phyloP scores from a whole-genome alignment of 331 rosid species.

The Acacia concinna region DNA sequence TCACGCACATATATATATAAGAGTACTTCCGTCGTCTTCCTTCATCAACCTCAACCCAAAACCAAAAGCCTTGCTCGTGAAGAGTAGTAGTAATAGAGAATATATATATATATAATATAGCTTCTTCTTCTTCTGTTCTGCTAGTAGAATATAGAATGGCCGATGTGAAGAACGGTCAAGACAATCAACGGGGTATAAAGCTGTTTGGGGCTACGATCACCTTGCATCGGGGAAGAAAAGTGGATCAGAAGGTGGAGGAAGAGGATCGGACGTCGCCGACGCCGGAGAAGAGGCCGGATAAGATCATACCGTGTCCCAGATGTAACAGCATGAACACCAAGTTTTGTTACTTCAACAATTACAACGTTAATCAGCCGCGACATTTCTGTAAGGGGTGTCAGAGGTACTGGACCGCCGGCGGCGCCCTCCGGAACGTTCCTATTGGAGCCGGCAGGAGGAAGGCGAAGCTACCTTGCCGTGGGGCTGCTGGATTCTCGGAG shows the following conservation, averaged over 20 bases:
- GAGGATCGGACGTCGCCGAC: conserved; percentile 23
- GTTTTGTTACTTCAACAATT: conserved; percentile 90
- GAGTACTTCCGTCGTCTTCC: neutral
- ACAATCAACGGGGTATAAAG: conserved; percentile 64
- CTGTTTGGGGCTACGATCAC: conserved; percentile 73
- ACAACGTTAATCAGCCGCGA: conserved; percentile 90
- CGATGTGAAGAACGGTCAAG: conserved; percentile 40
- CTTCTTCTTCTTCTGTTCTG: neutral
- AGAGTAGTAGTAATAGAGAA: neutral
- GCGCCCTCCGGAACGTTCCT: conserved; percentile 83
- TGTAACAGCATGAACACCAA: conserved; percentile 92
- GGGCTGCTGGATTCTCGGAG: conserved; percentile 35
- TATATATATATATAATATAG: neutral
- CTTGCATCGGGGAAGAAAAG: conserved; percentile 42
- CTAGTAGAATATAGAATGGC: conserved; percentile 40
- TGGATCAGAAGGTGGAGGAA: conserved; percentile 22
- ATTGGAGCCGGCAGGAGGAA: conserved; percentile 80
- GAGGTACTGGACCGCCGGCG: conserved; percentile 95
- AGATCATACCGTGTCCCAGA: conserved; percentile 83
- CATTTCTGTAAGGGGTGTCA: conserved; percentile 90
- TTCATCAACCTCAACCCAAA: conserved; percentile 26
- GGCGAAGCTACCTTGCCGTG: conserved; percentile 53
- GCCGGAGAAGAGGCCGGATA: conserved; percentile 59
- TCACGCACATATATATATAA: neutral
- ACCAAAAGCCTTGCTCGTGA: conserved; percentile 28